Percentiles rank a stretch among this genome's conserved stretches.
phyloP scores from a whole-genome alignment of 2,329 filamentous ascomycete species.

The Penicillium sp. region DNA sequence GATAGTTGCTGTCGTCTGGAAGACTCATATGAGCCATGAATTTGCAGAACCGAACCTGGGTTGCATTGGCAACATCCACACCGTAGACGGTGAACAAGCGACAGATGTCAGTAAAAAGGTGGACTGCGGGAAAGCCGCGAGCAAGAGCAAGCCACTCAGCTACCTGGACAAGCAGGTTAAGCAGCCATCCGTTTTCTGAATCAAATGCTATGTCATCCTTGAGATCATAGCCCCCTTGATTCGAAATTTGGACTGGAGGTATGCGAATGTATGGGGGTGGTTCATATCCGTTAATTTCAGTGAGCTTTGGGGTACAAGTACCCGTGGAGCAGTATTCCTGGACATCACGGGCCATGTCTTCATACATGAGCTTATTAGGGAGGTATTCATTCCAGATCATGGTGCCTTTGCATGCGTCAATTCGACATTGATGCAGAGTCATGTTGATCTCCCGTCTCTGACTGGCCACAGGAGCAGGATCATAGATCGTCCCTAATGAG shows the following conservation, averaged over 20 bases:
- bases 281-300: background rate
- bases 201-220: too few relatives aligned
- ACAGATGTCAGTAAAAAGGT: constrained; percentile 30
- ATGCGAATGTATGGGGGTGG: background rate
- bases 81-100: constrained; percentile 21
- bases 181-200: background rate
- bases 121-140: constrained; percentile 27
- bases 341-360: too few relatives aligned
- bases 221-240: background rate
- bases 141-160: constrained; percentile 29
- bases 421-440: too few relatives aligned
- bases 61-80: background rate
- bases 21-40: background rate
- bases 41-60: constrained; percentile 1
- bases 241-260: background rate
- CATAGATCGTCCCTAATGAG: too few relatives aligned
- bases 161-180: constrained; percentile 24
- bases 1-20: background rate
- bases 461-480: too few relatives aligned
- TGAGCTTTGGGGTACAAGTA: background rate
- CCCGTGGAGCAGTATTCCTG: too few relatives aligned
- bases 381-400: too few relatives aligned
- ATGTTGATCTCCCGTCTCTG: too few relatives aligned
- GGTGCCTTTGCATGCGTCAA: too few relatives aligned
- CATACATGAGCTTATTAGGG: too few relatives aligned